Evolutionary conservation across 306 rosid species (phyloP).

Genomic region (Psophocarpus tetragonolobus): DNA sequence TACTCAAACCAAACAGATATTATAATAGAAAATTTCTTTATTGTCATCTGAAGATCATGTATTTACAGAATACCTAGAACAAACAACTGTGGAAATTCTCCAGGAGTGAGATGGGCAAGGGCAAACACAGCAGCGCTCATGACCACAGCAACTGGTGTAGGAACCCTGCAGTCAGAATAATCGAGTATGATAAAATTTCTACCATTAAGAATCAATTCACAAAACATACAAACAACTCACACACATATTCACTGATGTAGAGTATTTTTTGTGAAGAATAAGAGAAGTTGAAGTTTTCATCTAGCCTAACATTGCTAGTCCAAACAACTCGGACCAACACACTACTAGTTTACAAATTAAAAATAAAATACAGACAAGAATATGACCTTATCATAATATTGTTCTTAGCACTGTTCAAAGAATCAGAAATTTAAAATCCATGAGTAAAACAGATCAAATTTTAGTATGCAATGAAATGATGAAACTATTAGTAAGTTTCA

Average conservation of each 20-base stretch:
- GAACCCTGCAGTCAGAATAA: conserved; percentile 65
- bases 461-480: neutral
- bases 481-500: neutral
- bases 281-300: neutral
- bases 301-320: neutral
- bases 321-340: neutral
- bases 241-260: neutral
- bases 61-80: conserved; percentile 67
- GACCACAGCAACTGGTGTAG: conserved; percentile 82
- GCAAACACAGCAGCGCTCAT: conserved; percentile 85
- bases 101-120: conserved; percentile 97
- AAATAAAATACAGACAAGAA: neutral
- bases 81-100: conserved; percentile 94
- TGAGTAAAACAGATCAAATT: neutral
- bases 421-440: too few relatives aligned
- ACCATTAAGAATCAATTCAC: neutral
- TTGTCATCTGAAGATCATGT: neutral
- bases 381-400: neutral
- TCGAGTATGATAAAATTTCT: neutral
- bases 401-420: neutral
- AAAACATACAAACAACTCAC: neutral
- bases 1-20: neutral
- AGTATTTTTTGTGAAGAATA: neutral
- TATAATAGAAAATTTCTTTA: neutral
- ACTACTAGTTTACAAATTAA: neutral